These are phyloP conservation scores for Trametes sanguinea DNA, from an alignment of 768 basidiomycete genomes.

Conservation along the genomic window DNA sequence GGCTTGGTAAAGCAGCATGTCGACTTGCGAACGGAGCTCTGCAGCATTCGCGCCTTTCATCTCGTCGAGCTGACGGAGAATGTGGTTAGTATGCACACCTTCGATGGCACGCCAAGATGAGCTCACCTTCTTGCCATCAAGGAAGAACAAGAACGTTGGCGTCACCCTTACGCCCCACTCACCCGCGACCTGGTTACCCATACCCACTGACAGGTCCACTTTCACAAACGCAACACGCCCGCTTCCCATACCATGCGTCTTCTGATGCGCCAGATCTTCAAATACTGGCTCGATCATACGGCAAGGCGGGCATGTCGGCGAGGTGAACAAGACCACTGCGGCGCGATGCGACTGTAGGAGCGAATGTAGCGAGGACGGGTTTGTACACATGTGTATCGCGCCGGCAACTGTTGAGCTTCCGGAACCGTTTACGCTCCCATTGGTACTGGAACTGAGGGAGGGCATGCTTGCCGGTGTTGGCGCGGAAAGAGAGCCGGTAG, in stretches of 20 bases:
- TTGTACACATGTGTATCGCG: conserved; percentile 73
- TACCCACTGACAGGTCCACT: conserved; percentile 75
- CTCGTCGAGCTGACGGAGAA: conserved; percentile 56
- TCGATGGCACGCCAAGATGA: no score
- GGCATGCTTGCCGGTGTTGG: conserved; percentile 26
- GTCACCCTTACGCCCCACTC: conserved; percentile 73
- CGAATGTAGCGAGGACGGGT: conserved; percentile 68
- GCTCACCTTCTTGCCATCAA: conserved; percentile 68
- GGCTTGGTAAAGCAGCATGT: conserved; percentile 71
- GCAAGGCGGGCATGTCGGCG: conserved; percentile 76
- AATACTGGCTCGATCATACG: conserved; percentile 82
- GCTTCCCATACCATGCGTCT: conserved; percentile 37
- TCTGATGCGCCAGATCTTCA: conserved; percentile 71
- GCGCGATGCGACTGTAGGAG: conserved; percentile 68
- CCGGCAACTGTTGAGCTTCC: conserved; percentile 55
- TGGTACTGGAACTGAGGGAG: conserved; percentile 13
- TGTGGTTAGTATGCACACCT: background rate
- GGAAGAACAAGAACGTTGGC: conserved; percentile 89
- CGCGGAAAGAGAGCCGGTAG: conserved; percentile 22
- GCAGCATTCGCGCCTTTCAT: conserved; percentile 69
- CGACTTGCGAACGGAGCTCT: conserved; percentile 73
- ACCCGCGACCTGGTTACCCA: conserved; percentile 58
- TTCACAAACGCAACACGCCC: conserved; percentile 75
- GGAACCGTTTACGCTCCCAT: conserved; percentile 10
- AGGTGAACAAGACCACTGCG: conserved; percentile 82